A percentile compares a stretch with the other conserved stretches of the same genome.
These are phyloP conservation scores for Grifola frondosa DNA, from an alignment of 1,284 basidiomycete genomes.

Conservation along the genomic window DNA sequence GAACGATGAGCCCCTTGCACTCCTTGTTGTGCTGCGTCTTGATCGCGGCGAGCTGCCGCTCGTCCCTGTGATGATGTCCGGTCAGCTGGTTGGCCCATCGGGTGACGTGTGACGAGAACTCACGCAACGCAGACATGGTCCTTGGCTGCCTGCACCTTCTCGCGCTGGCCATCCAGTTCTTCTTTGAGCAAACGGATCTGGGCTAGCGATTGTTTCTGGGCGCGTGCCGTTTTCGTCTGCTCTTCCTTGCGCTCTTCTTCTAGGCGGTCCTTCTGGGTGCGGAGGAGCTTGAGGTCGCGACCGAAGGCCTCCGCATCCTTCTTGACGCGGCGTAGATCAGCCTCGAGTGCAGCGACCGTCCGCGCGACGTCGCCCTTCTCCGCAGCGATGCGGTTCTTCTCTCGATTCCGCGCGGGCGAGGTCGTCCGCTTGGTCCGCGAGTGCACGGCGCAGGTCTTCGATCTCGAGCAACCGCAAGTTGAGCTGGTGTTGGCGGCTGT, in stretches of 20 bases:
- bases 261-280: slow-evolving; percentile 62
- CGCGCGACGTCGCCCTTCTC: slow-evolving; percentile 65
- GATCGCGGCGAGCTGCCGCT: slow-evolving; percentile 50
- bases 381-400: slow-evolving; percentile 56
- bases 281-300: slow-evolving; percentile 67
- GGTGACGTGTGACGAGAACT: slow-evolving; percentile 1
- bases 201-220: slow-evolving; percentile 62
- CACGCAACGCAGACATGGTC: slow-evolving; percentile 57
- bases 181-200: slow-evolving; percentile 68
- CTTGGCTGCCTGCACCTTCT: slow-evolving; percentile 43
- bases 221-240: slow-evolving; percentile 43
- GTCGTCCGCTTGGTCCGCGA: slow-evolving; percentile 62
- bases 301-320: slow-evolving; percentile 74
- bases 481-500: slow-evolving; percentile 68
- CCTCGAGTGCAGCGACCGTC: slow-evolving; percentile 62
- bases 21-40: slow-evolving; percentile 77
- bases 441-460: slow-evolving; percentile 63
- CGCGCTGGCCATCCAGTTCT: slow-evolving; percentile 61
- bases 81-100: background rate
- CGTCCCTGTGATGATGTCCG: slow-evolving; percentile 41
- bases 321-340: slow-evolving; percentile 68
- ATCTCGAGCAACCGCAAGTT: slow-evolving; percentile 71
- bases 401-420: slow-evolving; percentile 59
- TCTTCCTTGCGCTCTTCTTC: slow-evolving; percentile 55
- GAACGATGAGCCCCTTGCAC: slow-evolving; percentile 84